Conservation (phyloP, 257 asterid genomes). For the Solanum pinnatisectum region DNA sequence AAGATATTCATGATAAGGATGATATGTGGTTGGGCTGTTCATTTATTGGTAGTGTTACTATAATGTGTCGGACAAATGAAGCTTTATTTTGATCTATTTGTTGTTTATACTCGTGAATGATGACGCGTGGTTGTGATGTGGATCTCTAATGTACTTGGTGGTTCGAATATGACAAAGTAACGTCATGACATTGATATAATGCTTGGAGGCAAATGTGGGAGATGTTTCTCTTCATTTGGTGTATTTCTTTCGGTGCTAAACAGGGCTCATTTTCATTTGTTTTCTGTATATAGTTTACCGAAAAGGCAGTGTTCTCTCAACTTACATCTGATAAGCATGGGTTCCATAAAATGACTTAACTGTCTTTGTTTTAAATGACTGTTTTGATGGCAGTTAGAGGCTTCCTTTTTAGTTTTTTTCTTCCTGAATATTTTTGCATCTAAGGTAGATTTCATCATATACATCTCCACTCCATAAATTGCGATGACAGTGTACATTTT, state of each 20-base stretch:
- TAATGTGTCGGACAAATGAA: not conserved
- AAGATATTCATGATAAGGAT: not conserved
- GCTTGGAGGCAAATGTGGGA: not conserved
- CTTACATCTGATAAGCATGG: not conserved
- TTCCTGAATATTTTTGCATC: not conserved
- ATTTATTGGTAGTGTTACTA: not conserved
- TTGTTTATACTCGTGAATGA: not conserved
- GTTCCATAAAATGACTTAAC: not conserved
- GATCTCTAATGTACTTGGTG: not conserved
- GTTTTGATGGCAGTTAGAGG: not conserved
- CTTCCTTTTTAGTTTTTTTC: not conserved
- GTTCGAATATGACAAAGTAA: not conserved
- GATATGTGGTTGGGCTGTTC: not conserved
- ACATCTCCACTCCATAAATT: not conserved
- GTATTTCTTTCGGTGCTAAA: not conserved
- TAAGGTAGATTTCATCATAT: not conserved
- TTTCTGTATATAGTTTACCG: not conserved
- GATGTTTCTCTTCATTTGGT: not conserved
- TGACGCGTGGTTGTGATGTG: not conserved
- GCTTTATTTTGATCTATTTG: not conserved
- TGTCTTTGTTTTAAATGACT: not conserved
- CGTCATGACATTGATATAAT: not conserved
- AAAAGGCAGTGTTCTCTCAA: not conserved
- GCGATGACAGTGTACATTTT: not conserved
- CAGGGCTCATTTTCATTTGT: not conserved